Base-by-base conservation (phyloP, 371 early-diverging fungal genomes). In the Mortierella sp. region DNA sequence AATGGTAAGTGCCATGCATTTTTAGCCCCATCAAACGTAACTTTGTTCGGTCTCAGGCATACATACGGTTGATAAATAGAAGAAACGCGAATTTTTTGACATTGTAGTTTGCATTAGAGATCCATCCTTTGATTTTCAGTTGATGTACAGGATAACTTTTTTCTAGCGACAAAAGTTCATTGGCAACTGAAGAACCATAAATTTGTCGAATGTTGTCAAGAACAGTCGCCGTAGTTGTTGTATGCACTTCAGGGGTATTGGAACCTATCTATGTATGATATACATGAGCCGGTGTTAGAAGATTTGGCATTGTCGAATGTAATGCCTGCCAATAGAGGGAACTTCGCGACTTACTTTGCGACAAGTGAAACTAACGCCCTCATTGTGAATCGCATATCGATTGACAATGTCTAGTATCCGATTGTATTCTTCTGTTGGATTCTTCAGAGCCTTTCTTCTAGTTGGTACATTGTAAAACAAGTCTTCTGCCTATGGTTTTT, bases 31-130 rank as follows among this genome's bases (percentile, higher is more conserved):
- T 13, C 19, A 16, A 6, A 48, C 6, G 16, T 13, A 16, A 19
- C 6, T 13, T 48, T 48, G 13, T 6, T 19, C 6, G 48, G 16
- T 19, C 6, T 2, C 19, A 48, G 13, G 19, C 19, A 0, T 22
- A 83, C 93, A 65, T 90, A 93, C 94, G 91, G 83, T 99, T 99
- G 78, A 99, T 97, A 77, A 99, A 99, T 13, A 98, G 83, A 2
- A 99, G 80, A 60, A 99, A 91, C 1, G 84, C 86, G 74, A 92
- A 87, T 73, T 93, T 92, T 70, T 94, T 96, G 72, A 89, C 88
- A 63, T 86, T 91, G 83, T 92, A 96, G 63, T 97, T 94, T 16
- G 97, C 94, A 74, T 96, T 94, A 5, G 96, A 91, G 4, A 97
- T 86, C 65, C 88, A 86, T 19, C 94, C 96, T 10, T 88, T 86